Evolutionary conservation across 2,329 filamentous ascomycete species (phyloP).

Genomic region (Onygena corvina): DNA sequence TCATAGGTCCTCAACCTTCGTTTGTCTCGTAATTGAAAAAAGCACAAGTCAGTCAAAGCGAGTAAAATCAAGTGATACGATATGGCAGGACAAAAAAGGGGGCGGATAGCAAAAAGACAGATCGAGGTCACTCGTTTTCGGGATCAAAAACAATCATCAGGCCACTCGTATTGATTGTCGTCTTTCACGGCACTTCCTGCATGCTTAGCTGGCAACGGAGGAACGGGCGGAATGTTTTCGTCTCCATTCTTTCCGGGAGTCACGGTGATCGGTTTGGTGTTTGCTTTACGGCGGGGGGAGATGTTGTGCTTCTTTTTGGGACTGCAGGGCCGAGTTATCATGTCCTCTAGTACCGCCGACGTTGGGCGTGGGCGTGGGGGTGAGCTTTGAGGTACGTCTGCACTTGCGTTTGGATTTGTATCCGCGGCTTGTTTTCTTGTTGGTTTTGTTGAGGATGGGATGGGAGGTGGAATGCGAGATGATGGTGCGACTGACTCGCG

Average conservation of each 20-base stretch:
- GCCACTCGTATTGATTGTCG: slow-evolving; percentile 31
- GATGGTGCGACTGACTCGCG: background rate
- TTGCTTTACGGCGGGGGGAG: slow-evolving; percentile 6
- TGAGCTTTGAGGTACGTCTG: background rate
- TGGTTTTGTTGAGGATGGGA: background rate
- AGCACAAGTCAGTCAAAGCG: background rate
- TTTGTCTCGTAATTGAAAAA: background rate
- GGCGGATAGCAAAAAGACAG: background rate
- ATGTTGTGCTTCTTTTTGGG: slow-evolving; percentile 4
- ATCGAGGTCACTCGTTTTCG: background rate
- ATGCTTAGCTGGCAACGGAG: slow-evolving; percentile 26
- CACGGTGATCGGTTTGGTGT: slow-evolving; percentile 12
- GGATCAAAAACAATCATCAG: slow-evolving; percentile 32
- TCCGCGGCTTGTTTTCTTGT: background rate
- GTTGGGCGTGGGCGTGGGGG: background rate
- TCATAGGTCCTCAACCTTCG: background rate
- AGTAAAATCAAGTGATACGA: background rate
- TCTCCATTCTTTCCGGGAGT: slow-evolving; percentile 18
- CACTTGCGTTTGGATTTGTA: background rate
- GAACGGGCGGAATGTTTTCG: slow-evolving; percentile 31
- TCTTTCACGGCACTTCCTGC: slow-evolving; percentile 19
- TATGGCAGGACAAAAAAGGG: background rate
- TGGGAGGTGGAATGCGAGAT: background rate
- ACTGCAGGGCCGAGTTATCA: background rate
- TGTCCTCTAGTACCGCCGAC: background rate